A percentile compares a stretch with the other conserved stretches of the same genome.
These are phyloP conservation scores for Jatropha multifida DNA, from an alignment of 441 rosid genomes.

Conservation along the genomic window DNA sequence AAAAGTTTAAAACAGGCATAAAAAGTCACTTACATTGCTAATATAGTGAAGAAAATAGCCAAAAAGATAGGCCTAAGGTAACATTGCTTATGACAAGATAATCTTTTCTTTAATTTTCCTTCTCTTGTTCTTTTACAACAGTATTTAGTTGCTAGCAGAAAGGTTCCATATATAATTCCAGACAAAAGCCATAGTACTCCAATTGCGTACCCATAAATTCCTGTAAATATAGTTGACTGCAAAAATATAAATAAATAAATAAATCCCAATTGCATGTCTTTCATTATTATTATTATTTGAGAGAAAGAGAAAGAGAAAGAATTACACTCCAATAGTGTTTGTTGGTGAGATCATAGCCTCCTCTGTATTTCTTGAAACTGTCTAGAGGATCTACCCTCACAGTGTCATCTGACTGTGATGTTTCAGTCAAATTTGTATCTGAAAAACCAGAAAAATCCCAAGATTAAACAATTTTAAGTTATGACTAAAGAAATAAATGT, in stretches of 20 bases:
- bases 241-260: background rate
- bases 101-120: slow-evolving; percentile 30
- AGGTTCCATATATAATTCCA: slow-evolving; percentile 45
- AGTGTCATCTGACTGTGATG: slow-evolving; percentile 42
- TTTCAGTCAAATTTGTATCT: slow-evolving; percentile 36
- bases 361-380: slow-evolving; percentile 52
- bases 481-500: background rate
- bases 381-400: slow-evolving; percentile 61
- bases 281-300: background rate
- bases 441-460: slow-evolving; percentile 10
- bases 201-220: slow-evolving; percentile 52
- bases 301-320: slow-evolving; percentile 6
- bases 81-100: slow-evolving; percentile 30
- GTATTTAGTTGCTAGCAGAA: slow-evolving; percentile 23
- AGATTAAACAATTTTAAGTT: background rate
- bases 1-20: too few species aligned
- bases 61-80: slow-evolving; percentile 38
- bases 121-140: slow-evolving; percentile 28
- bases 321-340: slow-evolving; percentile 77
- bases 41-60: slow-evolving; percentile 42
- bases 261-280: background rate
- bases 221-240: slow-evolving; percentile 69
- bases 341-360: slow-evolving; percentile 72
- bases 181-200: slow-evolving; percentile 53
- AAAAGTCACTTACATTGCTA: slow-evolving; percentile 50